These are phyloP conservation scores for Diutina catenulata DNA, from an alignment of 1,139 yeast genomes.

Conservation along the genomic window DNA sequence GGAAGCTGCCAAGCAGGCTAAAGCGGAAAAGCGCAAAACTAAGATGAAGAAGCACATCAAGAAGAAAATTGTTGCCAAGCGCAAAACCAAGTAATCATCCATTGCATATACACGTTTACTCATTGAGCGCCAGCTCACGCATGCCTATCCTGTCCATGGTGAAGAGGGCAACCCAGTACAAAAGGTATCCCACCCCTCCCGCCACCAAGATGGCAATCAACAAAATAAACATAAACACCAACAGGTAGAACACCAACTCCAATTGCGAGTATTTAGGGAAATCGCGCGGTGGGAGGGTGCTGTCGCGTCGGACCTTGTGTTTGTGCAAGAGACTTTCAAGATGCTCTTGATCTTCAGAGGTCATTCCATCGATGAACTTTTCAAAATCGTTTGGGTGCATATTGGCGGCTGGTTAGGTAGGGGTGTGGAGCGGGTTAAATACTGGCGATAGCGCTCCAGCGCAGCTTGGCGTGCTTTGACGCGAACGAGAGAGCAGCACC, in stretches of 20 bases:
- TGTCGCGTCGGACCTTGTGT: not conserved
- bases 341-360: not conserved
- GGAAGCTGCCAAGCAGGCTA: slow-evolving; percentile 69
- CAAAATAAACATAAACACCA: not conserved
- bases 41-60: slow-evolving; percentile 89
- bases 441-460: too few relatives aligned
- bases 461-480: too few relatives aligned
- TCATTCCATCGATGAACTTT: not conserved
- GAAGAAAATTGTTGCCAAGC: slow-evolving; percentile 59
- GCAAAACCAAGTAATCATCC: not conserved
- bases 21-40: slow-evolving; percentile 77
- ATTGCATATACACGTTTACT: not conserved
- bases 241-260: not conserved
- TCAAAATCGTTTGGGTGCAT: not conserved
- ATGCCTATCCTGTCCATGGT: not conserved
- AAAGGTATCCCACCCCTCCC: not conserved
- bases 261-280: not conserved
- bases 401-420: not conserved
- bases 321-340: not conserved
- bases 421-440: too few relatives aligned
- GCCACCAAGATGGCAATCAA: not conserved
- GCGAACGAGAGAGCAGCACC: too few relatives aligned
- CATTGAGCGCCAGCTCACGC: not conserved
- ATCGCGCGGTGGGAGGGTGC: not conserved
- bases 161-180: not conserved